Percentiles rank a stretch among this genome's conserved stretches.
These are phyloP conservation scores for Flagelloscypha sp. DNA, from an alignment of 768 basidiomycete genomes.

Conservation along the genomic window DNA sequence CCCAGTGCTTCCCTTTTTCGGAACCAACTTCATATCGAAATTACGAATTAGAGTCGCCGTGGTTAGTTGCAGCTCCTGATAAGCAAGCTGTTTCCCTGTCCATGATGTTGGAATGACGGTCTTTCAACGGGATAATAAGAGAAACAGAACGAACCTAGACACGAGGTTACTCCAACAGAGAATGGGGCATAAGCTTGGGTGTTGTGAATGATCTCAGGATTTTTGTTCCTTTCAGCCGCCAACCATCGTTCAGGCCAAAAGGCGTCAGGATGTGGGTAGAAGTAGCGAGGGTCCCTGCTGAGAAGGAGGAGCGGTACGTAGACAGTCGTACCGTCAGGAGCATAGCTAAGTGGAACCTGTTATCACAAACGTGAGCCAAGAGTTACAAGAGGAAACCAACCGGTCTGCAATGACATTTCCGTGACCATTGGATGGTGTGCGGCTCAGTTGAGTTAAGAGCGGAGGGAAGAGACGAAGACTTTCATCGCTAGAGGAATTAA, in stretches of 20 bases:
- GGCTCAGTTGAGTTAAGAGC: slow-evolving; percentile 39
- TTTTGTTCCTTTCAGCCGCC: slow-evolving; percentile 11
- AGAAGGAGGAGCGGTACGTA: slow-evolving; percentile 35
- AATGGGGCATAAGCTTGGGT: slow-evolving; percentile 27
- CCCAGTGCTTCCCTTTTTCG: no score
- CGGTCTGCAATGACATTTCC: slow-evolving; percentile 31
- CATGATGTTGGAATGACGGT: no score
- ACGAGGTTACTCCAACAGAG: slow-evolving; percentile 19
- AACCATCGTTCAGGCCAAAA: slow-evolving; percentile 39
- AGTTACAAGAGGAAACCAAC: slow-evolving; percentile 20
- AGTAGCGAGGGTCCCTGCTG: slow-evolving; percentile 39
- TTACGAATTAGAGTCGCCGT: no score
- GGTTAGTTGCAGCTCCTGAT: no score
- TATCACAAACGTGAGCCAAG: neutral
- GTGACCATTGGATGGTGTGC: slow-evolving; percentile 24
- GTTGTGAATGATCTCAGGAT: slow-evolving; percentile 15
- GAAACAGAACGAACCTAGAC: slow-evolving; percentile 25
- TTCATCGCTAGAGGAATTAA: slow-evolving; percentile 38
- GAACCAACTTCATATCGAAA: no score
- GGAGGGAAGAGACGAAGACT: slow-evolving; percentile 41
- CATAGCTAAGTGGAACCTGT: slow-evolving; percentile 23
- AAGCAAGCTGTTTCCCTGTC: no score
- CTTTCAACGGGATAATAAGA: slow-evolving; percentile 41
- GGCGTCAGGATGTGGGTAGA: slow-evolving; percentile 33
- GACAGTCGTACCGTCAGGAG: slow-evolving; percentile 36